Conservation (phyloP, 306 rosid species). For the Cucurbita maxima region DNA sequence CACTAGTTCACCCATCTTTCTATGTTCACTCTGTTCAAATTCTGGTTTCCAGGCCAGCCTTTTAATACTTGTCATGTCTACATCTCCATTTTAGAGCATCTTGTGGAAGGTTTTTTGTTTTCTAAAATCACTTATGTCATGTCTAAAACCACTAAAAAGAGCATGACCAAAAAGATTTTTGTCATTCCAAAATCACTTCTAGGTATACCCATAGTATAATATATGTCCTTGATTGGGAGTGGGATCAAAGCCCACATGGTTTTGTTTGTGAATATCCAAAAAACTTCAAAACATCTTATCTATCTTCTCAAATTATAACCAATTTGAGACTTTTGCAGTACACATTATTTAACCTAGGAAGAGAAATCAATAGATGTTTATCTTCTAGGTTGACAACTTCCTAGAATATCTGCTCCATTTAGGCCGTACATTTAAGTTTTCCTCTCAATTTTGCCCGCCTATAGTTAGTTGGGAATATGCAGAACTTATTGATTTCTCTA, state of each 20-base stretch:
- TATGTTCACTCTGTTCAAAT: neutral
- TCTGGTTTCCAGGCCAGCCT: neutral
- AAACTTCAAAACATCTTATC: neutral
- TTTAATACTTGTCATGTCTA: neutral
- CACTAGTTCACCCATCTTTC: neutral
- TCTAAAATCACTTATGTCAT: too few species aligned
- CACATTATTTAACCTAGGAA: neutral
- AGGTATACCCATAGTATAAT: neutral
- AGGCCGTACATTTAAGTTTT: neutral
- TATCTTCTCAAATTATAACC: neutral
- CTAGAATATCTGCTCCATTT: neutral
- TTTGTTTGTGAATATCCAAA: neutral
- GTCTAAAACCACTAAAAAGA: too few species aligned
- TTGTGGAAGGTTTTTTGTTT: too few species aligned
- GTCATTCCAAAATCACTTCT: too few species aligned
- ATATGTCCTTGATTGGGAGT: neutral
- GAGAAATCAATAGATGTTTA: neutral
- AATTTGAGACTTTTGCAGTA: neutral
- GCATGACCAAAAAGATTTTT: too few species aligned
- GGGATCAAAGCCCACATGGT: neutral
- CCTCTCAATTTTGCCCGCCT: neutral
- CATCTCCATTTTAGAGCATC: too few species aligned
- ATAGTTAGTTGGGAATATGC: neutral
- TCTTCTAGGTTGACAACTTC: neutral
- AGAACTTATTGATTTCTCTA: neutral